These are phyloP conservation scores for Corniculantispora saksenae DNA, from an alignment of 2,329 filamentous ascomycete genomes.

Conservation along the genomic window DNA sequence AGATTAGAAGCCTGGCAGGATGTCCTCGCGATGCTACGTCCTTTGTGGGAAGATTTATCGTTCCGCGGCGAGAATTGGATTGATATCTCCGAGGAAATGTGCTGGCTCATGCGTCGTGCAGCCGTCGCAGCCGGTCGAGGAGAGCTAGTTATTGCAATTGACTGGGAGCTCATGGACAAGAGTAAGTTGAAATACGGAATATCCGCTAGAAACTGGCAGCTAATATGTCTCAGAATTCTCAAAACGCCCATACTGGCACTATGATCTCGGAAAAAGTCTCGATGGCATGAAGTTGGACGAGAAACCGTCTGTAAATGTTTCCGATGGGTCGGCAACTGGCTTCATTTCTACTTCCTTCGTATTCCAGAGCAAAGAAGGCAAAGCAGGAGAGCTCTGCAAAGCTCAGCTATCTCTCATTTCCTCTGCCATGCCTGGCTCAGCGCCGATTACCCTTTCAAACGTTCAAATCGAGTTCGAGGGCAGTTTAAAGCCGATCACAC, in stretches of 20 bases:
- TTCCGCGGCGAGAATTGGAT: slow-evolving; percentile 63
- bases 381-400: slow-evolving; percentile 59
- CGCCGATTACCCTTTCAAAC: slow-evolving; percentile 52
- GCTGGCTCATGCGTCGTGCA: slow-evolving; percentile 61
- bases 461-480: slow-evolving; percentile 59
- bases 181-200: slow-evolving; percentile 44
- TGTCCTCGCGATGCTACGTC: slow-evolving; percentile 54
- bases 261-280: slow-evolving; percentile 60
- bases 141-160: slow-evolving; percentile 60
- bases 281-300: slow-evolving; percentile 46
- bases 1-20: slow-evolving; percentile 53
- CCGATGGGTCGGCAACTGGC: slow-evolving; percentile 52
- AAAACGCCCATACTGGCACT: slow-evolving; percentile 58
- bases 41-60: slow-evolving; percentile 58
- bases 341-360: slow-evolving; percentile 58
- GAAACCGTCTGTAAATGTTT: slow-evolving; percentile 53
- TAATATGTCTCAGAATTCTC: slow-evolving; percentile 48
- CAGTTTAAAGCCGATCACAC: slow-evolving; percentile 54
- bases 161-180: slow-evolving; percentile 64
- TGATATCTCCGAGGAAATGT: slow-evolving; percentile 59
- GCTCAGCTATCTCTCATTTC: slow-evolving; percentile 62
- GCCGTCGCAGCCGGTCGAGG: slow-evolving; percentile 54
- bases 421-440: slow-evolving; percentile 53
- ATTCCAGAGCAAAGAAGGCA: slow-evolving; percentile 59
- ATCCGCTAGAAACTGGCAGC: neutral